Evolutionary conservation across 768 basidiomycete genomes (phyloP), one percentile per base, ranked within the genome.

Genomic region (Lactarius trivialis): DNA sequence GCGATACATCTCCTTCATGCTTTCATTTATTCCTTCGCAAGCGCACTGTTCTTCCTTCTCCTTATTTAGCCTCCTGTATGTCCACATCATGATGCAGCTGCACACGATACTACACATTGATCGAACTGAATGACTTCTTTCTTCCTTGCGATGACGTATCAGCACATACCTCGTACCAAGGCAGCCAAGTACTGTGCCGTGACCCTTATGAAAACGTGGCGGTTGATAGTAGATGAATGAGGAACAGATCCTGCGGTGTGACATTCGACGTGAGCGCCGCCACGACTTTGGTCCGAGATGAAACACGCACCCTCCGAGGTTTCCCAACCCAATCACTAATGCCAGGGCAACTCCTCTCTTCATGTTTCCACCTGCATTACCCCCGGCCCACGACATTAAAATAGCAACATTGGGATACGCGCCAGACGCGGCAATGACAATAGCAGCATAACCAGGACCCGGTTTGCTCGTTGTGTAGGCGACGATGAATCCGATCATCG

Each of bases 351-450:
- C 75, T 24, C 77, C 84, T 60, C 78, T 76, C 67, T 81, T 80
- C 54, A 80, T 64, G 66, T 84, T 82, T 30, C 84, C 82, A 24
- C 84, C 84, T 0, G 81, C 78, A 58, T 83, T 82, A 9, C 80
- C 79, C 3, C 78, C 76, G 2, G 74, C 79, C 85, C 85, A 86
- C 39, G 82, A 81, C 1, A 85, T 69, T 28, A 69, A 68, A n/a
- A 83, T 72, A 7, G 74, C 72, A 55, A 84, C 74, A 8, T 76
- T 78, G 0, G 85, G 81, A 65, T 73, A 84, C 7, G 82, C 78
- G 28, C 84, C 84, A 21, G 75, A 70, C 3, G 82, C 79, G 33
- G 81, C 78, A 41, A 85, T 70, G 37, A 85, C 60, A 7, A 79
- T 70, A 3, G 80, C 84, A 11, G 72, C 70, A 65, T 85, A 85